Base-by-base conservation (phyloP, 352 stramenopile genomes). In the Phytophthora pinifolia region DNA sequence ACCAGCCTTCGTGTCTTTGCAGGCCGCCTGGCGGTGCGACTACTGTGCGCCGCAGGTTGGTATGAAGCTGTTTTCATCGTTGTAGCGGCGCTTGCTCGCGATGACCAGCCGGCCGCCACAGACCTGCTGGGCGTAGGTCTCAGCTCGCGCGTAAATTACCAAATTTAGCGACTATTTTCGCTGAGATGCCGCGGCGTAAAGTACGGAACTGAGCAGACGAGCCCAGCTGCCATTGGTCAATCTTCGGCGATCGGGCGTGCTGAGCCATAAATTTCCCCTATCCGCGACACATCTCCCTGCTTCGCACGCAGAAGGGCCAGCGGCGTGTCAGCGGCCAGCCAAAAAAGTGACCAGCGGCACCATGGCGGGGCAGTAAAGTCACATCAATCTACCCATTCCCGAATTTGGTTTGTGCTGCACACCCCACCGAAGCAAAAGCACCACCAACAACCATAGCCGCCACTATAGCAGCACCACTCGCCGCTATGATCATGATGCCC, bases 221-320 rank as follows among this genome's bases (percentile, higher is more conserved):
- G 65, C 13, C 60, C 60, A 70, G 65, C 65, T 73, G 59, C 65
- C 15, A 73, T 73, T 73, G 65, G 59, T 70, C 54, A 59, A 59
- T 67, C 29, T 63, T 69, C 60, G 35, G 34, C 10, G 10, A 15
- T 12, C 31, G 44, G 27, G n/a, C n/a, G 20, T 39, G 56, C 45
- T 43, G 55, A 65, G 46, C 65, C 65, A 74, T 61, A 74, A 58
- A 56, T 54, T 65, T 35, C 35, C 55, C 65, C 65, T 74, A 70
- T 1, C 29, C 60, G 0, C 55, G 22, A 51, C 55, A 51, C 60
- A 67, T 67, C 60, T 52, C 50, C 54, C 34, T 36, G 9, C 57
- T 68, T 64, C 45, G 37, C 57, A 36, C 42, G 13, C 14, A 62
- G 57, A 62, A 38, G 35, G 31, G 58, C 35, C 45, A 46, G 32